phyloP scores from a whole-genome alignment of 2,329 filamentous ascomycete genomes.

The Leptosphaerulina australis region DNA sequence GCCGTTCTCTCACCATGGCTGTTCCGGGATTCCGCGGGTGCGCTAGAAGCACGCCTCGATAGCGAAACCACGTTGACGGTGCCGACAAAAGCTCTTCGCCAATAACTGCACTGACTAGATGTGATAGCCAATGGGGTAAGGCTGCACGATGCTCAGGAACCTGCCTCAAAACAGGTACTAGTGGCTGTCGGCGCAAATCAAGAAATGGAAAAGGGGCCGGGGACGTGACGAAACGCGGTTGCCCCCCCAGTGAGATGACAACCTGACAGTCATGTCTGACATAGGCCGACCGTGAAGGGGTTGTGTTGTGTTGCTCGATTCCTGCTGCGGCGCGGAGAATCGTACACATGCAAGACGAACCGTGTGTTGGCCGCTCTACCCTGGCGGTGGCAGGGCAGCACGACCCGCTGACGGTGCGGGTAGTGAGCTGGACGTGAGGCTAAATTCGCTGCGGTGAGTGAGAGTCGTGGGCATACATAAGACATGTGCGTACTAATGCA shows the following conservation, averaged over 20 bases:
- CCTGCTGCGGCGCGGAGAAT: not conserved
- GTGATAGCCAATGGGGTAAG: conserved; percentile 34
- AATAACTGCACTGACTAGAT: conserved; percentile 24
- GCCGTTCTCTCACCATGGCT: conserved; percentile 30
- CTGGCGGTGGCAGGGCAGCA: conserved; percentile 3
- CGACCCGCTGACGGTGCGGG: conserved; percentile 9
- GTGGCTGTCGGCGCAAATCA: conserved; percentile 25
- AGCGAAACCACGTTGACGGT: conserved; percentile 39
- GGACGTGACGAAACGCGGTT: conserved; percentile 20
- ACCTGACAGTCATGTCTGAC: conserved; percentile 25
- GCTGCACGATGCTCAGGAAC: conserved; percentile 44
- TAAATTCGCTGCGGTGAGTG: conserved; percentile 22
- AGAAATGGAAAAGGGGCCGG: conserved; percentile 26
- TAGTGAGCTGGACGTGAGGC: conserved; percentile 13
- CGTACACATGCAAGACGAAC: conserved; percentile 10
- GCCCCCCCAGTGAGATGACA: conserved; percentile 25
- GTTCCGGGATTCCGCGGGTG: conserved; percentile 38
- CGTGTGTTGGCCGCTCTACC: conserved; percentile 1
- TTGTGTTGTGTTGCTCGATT: not conserved
- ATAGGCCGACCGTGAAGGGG: conserved; percentile 5
- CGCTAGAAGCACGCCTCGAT: conserved; percentile 38
- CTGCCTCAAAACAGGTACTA: conserved; percentile 32
- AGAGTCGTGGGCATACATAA: conserved; percentile 31
- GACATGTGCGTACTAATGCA: conserved; percentile 34
- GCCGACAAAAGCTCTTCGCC: conserved; percentile 23